Evolutionary conservation across 2,329 filamentous ascomycete species (phyloP).

Genomic region (Hypoxylon sp.): DNA sequence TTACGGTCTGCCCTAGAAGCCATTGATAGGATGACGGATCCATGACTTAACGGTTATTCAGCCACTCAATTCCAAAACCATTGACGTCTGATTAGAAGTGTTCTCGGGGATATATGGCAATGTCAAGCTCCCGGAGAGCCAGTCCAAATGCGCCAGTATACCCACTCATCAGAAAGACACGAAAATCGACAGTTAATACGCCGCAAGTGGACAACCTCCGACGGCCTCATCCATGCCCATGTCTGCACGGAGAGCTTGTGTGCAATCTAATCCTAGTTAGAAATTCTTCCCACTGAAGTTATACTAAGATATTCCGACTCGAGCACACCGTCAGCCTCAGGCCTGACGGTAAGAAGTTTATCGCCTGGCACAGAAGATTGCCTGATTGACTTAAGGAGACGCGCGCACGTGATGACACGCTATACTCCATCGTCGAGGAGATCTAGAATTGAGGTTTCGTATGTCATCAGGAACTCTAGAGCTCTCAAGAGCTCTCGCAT

Average conservation of each 20-base stretch:
- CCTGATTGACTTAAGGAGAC: background rate
- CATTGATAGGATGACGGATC: background rate
- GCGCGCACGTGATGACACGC: background rate
- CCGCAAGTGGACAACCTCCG: background rate
- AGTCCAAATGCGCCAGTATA: background rate
- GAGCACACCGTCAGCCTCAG: constrained; percentile 8
- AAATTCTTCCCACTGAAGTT: constrained; percentile 13
- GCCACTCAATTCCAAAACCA: background rate
- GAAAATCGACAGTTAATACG: background rate
- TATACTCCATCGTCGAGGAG: background rate
- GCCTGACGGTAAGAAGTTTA: background rate
- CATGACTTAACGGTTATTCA: background rate
- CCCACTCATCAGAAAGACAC: background rate
- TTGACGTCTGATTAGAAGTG: background rate
- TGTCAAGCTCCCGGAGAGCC: background rate
- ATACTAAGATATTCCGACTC: constrained; percentile 9
- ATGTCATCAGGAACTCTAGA: background rate
- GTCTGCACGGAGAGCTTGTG: background rate
- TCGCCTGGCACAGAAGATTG: background rate
- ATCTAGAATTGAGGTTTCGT: background rate
- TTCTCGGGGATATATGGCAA: background rate
- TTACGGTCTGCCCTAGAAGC: background rate
- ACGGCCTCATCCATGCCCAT: background rate
- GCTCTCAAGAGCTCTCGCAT: background rate
- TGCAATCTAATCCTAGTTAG: background rate